Evolutionary conservation across 2,329 filamentous ascomycete genomes (phyloP), one percentile per base, ranked within the genome.

Genomic region (Alternaria sp.): DNA sequence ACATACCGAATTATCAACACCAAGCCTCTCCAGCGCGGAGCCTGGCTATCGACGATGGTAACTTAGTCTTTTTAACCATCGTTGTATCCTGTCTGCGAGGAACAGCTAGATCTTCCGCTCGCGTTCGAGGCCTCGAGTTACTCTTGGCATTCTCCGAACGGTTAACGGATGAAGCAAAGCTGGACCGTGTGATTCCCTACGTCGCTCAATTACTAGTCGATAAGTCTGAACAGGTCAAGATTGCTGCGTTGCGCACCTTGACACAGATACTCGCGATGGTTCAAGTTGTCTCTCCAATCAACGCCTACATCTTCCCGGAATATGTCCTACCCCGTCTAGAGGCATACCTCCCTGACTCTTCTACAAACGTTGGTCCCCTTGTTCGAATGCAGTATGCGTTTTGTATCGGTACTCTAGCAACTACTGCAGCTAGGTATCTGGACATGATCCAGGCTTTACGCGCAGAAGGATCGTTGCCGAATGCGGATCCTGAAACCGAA

Each of bases 351-450:
- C 80, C 83, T 7, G 83, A 82, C 46, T 83, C 83, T 50, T 71
- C 72, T 11, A 59, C 64, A 1, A 69, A 73, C 30, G 85, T 87
- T 26, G 91, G 86, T 57, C 82, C 92, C 1, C 80, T 97, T 19
- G 91, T 97, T 12, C 88, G 96, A 62, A 93, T 93, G 51, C 96
- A 94, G 0, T 98, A 98, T 80, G 96, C 96, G 10, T 93, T 94
- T 5, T 97, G 93, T 74, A 86, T 99, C 23, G 93, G 95, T 3
- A 96, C 91, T 49, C 85, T 99, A 43, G 95, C 96, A 6, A 91
- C 90, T 15, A 96, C 93, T 5, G 94, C 96, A 0, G 89, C 91
- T 25, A 87, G 89, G 23, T 97, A 97, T 70, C 84, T 98, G 6
- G 93, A 97, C 68, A 92, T 97, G 87, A 92, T 96, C 17, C 93